These are phyloP conservation scores for Tulasnella sp. DNA, from an alignment of 768 basidiomycete species.

Conservation along the genomic window DNA sequence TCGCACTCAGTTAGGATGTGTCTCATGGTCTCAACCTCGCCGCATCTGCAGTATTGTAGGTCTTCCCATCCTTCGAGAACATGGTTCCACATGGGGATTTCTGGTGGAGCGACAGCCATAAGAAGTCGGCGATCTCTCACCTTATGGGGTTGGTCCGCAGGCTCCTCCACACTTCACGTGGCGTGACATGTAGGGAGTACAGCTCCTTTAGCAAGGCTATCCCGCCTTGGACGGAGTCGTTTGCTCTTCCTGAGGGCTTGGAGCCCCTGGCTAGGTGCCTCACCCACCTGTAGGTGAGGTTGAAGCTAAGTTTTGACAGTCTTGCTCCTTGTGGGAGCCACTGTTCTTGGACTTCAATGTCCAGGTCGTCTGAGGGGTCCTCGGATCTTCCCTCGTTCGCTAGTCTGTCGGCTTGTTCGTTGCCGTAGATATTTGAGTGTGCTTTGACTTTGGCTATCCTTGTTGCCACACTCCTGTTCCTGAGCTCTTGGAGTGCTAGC, in stretches of 20 bases:
- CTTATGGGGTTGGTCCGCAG: neutral
- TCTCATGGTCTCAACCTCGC: neutral
- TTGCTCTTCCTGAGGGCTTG: too few species aligned
- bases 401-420: neutral
- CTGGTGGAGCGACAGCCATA: slow-evolving; percentile 6
- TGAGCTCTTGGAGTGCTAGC: neutral
- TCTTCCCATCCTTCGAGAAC: slow-evolving; percentile 22
- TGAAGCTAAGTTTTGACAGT: neutral
- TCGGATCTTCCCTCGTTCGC: neutral
- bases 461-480: neutral
- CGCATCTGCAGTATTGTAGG: neutral
- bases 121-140: slow-evolving; percentile 6
- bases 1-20: slow-evolving; percentile 1
- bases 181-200: neutral
- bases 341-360: neutral
- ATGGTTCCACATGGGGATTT: neutral
- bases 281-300: neutral
- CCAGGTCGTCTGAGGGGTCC: neutral
- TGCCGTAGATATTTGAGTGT: neutral
- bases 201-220: too few species aligned
- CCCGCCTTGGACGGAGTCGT: too few species aligned
- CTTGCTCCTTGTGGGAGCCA: neutral
- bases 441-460: slow-evolving; percentile 3
- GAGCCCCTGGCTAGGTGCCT: too few species aligned
- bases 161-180: neutral